Conservation (phyloP, 2,329 filamentous ascomycete genomes). For the Microdochium bolleyi region DNA sequence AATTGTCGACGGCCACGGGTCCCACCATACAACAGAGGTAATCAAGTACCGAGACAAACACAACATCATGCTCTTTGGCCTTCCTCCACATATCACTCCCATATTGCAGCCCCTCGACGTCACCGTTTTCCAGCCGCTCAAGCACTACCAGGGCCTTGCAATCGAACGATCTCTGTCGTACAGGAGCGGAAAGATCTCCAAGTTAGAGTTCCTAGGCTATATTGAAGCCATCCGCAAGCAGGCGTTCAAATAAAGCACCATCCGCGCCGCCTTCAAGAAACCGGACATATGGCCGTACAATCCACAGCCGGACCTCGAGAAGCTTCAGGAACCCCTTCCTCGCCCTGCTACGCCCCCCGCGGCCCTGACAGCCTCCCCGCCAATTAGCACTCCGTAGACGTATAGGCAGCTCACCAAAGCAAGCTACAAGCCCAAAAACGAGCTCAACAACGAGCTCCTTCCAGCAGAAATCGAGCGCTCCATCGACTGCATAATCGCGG, state of each 20-base stretch:
- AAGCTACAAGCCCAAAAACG: not conserved
- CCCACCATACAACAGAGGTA: slow-evolving; percentile 8
- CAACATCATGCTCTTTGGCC: slow-evolving; percentile 9
- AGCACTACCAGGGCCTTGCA: not conserved
- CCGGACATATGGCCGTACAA: not conserved
- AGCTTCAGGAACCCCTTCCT: not conserved
- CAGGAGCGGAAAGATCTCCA: not conserved
- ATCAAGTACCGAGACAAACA: slow-evolving; percentile 9
- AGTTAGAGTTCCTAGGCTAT: not conserved
- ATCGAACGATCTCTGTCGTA: not conserved
- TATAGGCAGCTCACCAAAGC: not conserved
- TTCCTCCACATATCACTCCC: slow-evolving; percentile 14
- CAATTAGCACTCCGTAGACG: not conserved
- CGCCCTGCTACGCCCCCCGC: not conserved
- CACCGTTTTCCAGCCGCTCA: not conserved
- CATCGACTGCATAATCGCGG: not conserved
- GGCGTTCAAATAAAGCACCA: not conserved
- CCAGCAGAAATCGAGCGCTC: not conserved
- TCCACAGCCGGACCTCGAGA: not conserved
- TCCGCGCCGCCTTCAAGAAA: not conserved
- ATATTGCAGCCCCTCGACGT: slow-evolving; percentile 11
- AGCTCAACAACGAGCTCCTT: not conserved
- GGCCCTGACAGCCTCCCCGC: not conserved
- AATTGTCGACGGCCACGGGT: slow-evolving; percentile 9
- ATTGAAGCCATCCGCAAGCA: not conserved